Conservation (phyloP, 1,139 yeast genomes). For the Sugiyamaella sp. region DNA sequence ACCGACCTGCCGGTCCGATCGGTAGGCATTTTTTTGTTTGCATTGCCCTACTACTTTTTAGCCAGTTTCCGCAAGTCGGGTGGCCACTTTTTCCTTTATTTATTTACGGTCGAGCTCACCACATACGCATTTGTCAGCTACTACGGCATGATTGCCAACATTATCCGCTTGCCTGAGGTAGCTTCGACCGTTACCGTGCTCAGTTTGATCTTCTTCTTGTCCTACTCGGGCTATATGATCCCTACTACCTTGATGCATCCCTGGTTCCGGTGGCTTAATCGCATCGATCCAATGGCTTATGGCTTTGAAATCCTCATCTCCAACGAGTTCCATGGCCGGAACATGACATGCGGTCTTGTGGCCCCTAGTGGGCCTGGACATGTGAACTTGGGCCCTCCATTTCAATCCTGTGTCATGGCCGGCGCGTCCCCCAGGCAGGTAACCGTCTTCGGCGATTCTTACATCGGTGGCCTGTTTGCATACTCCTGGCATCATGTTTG, state of each 20-base stretch:
- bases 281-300: conserved; percentile 59
- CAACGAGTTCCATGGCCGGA: conserved; percentile 58
- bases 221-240: conserved; percentile 63
- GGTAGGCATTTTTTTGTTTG: conserved; percentile 49
- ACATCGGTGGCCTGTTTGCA: conserved; percentile 46
- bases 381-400: conserved; percentile 44
- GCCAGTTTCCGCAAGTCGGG: conserved; percentile 58
- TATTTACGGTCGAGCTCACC: conserved; percentile 52
- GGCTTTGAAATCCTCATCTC: conserved; percentile 59
- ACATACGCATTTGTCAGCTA: conserved; percentile 57
- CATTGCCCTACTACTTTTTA: conserved; percentile 59
- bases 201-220: conserved; percentile 54
- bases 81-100: conserved; percentile 64
- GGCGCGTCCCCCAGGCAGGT: conserved; percentile 53
- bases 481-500: conserved; percentile 58
- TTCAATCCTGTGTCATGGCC: conserved; percentile 52
- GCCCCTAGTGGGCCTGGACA: conserved; percentile 58
- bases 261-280: conserved; percentile 66
- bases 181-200: conserved; percentile 67
- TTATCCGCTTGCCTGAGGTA: conserved; percentile 55
- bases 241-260: conserved; percentile 62
- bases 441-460: conserved; percentile 54
- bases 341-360: conserved; percentile 51
- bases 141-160: conserved; percentile 62
- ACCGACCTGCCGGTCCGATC: conserved; percentile 62